Evolutionary conservation across 2,329 filamentous ascomycete genomes (phyloP), one percentile per base, ranked within the genome.

Genomic region (Capronia coronata): DNA sequence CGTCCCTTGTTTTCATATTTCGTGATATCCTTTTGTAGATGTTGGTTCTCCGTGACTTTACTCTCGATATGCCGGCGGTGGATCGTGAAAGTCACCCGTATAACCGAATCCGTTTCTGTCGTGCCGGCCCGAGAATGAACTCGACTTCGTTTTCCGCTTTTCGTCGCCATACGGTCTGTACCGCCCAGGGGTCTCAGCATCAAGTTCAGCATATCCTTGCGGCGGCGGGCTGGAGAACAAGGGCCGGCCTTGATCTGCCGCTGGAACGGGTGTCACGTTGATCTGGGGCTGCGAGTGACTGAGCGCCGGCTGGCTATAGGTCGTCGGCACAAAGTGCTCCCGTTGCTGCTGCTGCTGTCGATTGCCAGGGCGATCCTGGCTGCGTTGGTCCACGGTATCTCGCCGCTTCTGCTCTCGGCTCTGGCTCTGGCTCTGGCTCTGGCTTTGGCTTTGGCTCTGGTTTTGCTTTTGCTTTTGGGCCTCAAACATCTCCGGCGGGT

Each of bases 401-500:
- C 13, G 29, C 29, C 29, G 29, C 29, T 32, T 32, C 27, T 32
- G 45, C 19, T 29, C n/a, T 6, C 29, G 34, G 21, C 35, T 40
- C 13, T 41, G 34, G n/a, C 22, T 22, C n/a, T n/a, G n/a, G n/a
- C n/a, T n/a, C n/a, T n/a, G n/a, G n/a, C n/a, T n/a, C n/a, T n/a
- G n/a, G n/a, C n/a, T n/a, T n/a, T n/a, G n/a, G n/a, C n/a, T n/a
- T n/a, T n/a, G n/a, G n/a, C n/a, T n/a, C n/a, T n/a, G n/a, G n/a
- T n/a, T n/a, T n/a, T n/a, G n/a, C n/a, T n/a, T n/a, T n/a, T n/a
- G n/a, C n/a, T n/a, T n/a, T 11, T 48, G 47, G 19, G 22, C 46
- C 16, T 29, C 19, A n/a, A 25, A 14, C 52, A 54, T 54, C 42
- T 58, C 56, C 5, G 56, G 56, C 14, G 56, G 56, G 30, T 47